Evolutionary conservation across 768 basidiomycete species (phyloP).

Genomic region (Tulasnella sp.): DNA sequence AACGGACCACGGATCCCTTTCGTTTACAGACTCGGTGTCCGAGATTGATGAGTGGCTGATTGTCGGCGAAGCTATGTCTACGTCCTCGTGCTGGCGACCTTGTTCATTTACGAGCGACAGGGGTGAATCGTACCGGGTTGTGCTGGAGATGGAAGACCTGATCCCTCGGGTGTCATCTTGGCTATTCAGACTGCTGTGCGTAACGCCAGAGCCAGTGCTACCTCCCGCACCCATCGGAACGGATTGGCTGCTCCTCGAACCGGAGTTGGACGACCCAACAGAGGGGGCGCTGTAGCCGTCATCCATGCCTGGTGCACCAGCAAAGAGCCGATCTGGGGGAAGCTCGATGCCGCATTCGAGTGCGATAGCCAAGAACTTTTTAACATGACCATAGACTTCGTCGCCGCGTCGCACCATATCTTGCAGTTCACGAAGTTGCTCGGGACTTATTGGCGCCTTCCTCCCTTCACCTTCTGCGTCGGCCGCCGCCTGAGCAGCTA

Average conservation of each 20-base stretch:
- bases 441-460: slow-evolving; percentile 20
- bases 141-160: background rate
- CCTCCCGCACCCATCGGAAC: background rate
- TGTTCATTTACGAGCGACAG: no score
- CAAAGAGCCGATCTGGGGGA: slow-evolving; percentile 12
- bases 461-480: slow-evolving; percentile 35
- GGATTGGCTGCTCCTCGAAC: background rate
- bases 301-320: background rate
- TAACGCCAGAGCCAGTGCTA: background rate
- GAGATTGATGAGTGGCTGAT: background rate
- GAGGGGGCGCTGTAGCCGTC: background rate
- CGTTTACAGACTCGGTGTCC: background rate
- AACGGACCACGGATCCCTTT: background rate
- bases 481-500: slow-evolving; percentile 33
- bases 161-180: background rate
- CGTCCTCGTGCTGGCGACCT: background rate
- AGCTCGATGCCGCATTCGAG: slow-evolving; percentile 26
- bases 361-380: slow-evolving; percentile 50
- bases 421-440: slow-evolving; percentile 38
- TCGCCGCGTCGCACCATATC: slow-evolving; percentile 72
- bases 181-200: background rate
- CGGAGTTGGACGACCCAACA: background rate
- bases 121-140: background rate
- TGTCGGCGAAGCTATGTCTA: background rate
- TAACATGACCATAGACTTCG: slow-evolving; percentile 69